Conservation (phyloP, 306 rosid genomes). For the Albizia julibrissin region DNA sequence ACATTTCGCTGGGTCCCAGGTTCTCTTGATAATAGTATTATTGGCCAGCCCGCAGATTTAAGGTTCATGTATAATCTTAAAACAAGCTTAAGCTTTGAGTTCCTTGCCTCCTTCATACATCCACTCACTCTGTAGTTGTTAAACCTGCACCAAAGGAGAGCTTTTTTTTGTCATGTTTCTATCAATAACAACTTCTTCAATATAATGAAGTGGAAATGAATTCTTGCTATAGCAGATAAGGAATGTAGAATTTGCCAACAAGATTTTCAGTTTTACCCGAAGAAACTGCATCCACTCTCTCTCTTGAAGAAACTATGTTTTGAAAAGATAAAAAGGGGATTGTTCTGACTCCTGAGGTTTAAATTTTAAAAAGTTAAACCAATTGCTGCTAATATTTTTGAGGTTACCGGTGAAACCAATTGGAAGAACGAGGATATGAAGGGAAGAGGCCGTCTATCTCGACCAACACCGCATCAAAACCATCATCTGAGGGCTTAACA, state of each 20-base stretch:
- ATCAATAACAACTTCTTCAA: neutral
- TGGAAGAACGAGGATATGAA: conserved; percentile 21
- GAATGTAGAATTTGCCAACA: neutral
- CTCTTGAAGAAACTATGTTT: neutral
- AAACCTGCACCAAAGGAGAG: conserved; percentile 41
- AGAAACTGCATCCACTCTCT: neutral
- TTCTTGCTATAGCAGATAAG: neutral
- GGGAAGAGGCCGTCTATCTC: conserved; percentile 72
- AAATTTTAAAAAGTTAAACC: neutral
- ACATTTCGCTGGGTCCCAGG: conserved; percentile 44
- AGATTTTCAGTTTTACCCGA: neutral
- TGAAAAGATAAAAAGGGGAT: neutral
- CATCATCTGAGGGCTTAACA: conserved; percentile 38
- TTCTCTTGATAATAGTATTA: conserved; percentile 66
- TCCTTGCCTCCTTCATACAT: conserved; percentile 49
- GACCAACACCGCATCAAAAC: conserved; percentile 62
- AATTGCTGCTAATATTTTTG: neutral
- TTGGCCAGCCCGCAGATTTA: conserved; percentile 67
- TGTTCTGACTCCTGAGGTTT: neutral
- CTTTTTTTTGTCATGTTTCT: conserved; percentile 20
- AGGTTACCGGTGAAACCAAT: conserved; percentile 22
- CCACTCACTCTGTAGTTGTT: conserved; percentile 41
- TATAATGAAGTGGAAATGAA: neutral
- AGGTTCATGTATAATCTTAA: conserved; percentile 55
- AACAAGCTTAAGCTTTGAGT: conserved; percentile 50